Evolutionary conservation across 208 protist species (phyloP).

Genomic region (Trichomonas vaginalis): DNA sequence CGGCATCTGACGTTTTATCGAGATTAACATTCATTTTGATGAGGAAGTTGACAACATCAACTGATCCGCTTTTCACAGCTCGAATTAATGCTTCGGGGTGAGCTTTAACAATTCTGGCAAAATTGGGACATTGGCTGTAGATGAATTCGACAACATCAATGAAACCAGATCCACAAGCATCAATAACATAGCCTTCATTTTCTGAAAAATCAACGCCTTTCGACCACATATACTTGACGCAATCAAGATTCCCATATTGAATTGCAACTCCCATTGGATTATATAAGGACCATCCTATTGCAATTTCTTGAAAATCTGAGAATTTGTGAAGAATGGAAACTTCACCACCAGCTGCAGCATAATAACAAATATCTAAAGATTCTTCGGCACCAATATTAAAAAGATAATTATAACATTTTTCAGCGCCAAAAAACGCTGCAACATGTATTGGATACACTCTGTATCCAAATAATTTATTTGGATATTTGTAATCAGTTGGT

Average conservation of each 20-base stretch:
- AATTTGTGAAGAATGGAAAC: neutral
- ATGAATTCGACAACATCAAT: neutral
- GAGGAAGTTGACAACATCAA: neutral
- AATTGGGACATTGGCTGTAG: neutral
- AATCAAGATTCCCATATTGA: neutral
- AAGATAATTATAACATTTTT: neutral
- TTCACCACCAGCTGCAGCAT: neutral
- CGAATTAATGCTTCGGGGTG: neutral
- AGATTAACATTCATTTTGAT: neutral
- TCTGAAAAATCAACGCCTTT: neutral
- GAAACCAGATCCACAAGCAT: neutral
- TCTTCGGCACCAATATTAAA: neutral
- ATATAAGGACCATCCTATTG: too few species aligned
- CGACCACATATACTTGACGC: neutral
- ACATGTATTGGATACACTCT: neutral
- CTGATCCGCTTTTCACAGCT: neutral
- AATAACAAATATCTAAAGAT: neutral
- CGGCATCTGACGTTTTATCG: too few species aligned
- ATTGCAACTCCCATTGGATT: neutral
- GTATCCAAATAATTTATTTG: neutral
- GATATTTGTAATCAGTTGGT: too few species aligned
- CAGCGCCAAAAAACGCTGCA: neutral
- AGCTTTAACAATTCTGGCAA: too few species aligned
- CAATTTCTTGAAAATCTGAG: neutral
- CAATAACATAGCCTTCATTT: neutral